Evolutionary conservation across 495 filamentous ascomycete genomes (phyloP).

Genomic region (Bacidia gigantensis): DNA sequence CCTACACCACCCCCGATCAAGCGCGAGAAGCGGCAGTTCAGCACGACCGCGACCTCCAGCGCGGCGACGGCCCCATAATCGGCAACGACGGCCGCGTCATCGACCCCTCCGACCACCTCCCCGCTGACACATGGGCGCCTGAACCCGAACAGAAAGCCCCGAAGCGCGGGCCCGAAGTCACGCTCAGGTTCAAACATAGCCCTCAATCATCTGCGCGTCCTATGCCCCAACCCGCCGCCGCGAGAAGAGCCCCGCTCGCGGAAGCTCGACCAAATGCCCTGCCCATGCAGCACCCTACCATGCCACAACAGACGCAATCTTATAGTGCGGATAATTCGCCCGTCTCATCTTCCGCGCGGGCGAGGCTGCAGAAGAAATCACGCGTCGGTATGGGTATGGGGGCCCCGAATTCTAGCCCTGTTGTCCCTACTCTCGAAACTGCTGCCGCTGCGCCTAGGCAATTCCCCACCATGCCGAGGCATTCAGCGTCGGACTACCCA

Average conservation of each 20-base stretch:
- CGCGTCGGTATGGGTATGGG: slow-evolving; percentile 1
- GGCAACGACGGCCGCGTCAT: slow-evolving; percentile 75
- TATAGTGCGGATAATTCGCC: slow-evolving; percentile 16
- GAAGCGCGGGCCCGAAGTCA: slow-evolving; percentile 39
- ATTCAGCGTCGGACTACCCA: slow-evolving; percentile 16
- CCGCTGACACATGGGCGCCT: slow-evolving; percentile 81
- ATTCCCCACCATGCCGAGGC: slow-evolving; percentile 6
- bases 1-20: slow-evolving; percentile 33
- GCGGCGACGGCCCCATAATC: slow-evolving; percentile 47
- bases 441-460: slow-evolving; percentile 6
- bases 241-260: slow-evolving; percentile 15
- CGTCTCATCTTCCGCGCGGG: slow-evolving; percentile 28
- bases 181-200: slow-evolving; percentile 33
- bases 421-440: slow-evolving; percentile 15
- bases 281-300: slow-evolving; percentile 14
- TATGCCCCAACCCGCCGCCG: slow-evolving; percentile 18
- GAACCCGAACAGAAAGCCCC: slow-evolving; percentile 70
- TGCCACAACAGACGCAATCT: slow-evolving; percentile 13
- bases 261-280: slow-evolving; percentile 22
- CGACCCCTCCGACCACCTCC: slow-evolving; percentile 87
- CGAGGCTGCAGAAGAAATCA: slow-evolving; percentile 48
- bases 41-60: slow-evolving; percentile 24
- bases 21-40: slow-evolving; percentile 28
- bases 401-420: slow-evolving; percentile 17
- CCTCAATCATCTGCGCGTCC: slow-evolving; percentile 37